Conservation (phyloP, 345 rosid species). For the Balakata baccata region DNA sequence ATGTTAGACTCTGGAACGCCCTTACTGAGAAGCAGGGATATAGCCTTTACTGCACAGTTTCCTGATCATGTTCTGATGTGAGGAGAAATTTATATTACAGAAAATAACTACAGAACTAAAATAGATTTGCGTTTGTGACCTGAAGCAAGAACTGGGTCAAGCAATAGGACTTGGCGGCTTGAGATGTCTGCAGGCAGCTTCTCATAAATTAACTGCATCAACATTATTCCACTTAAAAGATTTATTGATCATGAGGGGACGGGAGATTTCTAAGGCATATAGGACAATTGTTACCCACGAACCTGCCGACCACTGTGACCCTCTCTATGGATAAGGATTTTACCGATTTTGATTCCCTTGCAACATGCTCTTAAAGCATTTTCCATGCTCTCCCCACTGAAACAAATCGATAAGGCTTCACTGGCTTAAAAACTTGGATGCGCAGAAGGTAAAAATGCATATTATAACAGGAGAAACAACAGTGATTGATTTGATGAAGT, state of each 20-base stretch:
- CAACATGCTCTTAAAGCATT: conserved; percentile 93
- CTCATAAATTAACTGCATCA: conserved; percentile 78
- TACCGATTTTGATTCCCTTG: conserved; percentile 87
- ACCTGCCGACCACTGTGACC: conserved; percentile 77
- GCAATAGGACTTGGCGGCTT: conserved; percentile 74
- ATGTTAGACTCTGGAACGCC: conserved; percentile 79
- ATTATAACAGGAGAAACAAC: too few relatives aligned
- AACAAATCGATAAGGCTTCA: background rate
- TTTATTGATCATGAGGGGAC: background rate
- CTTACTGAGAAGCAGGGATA: conserved; percentile 66
- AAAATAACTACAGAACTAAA: background rate
- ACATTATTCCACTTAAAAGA: background rate
- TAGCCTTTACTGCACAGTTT: conserved; percentile 76
- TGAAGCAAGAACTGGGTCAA: conserved; percentile 92
- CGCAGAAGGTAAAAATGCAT: background rate
- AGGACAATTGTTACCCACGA: conserved; percentile 11
- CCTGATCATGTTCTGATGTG: conserved; percentile 38
- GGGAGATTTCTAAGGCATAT: background rate
- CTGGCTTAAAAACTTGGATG: background rate
- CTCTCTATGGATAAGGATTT: conserved; percentile 78
- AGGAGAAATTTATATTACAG: background rate
- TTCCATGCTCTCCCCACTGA: conserved; percentile 97
- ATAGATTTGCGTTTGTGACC: conserved; percentile 39
- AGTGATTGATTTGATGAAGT: too few relatives aligned
- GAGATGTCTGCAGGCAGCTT: conserved; percentile 86